A percentile compares a stretch with the other conserved stretches of the same genome.
Evolutionary conservation across 2,329 filamentous ascomycete species (phyloP).

Genomic region (Dichotomopilus funicola): DNA sequence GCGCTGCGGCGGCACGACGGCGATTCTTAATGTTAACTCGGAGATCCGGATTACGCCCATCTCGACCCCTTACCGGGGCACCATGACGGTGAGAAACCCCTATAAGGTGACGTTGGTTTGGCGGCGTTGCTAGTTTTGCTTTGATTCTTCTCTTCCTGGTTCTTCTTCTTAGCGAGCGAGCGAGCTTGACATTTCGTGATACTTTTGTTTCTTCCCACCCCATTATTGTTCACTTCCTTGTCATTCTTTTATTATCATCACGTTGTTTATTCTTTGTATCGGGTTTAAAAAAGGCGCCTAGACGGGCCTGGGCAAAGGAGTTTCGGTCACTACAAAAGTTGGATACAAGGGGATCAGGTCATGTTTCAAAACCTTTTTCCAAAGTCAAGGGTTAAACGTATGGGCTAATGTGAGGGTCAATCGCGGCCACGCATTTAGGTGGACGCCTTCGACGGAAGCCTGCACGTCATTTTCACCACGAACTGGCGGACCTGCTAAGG

Average conservation of each 20-base stretch:
- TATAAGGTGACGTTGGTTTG: slow-evolving; percentile 11
- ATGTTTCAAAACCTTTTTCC: background rate
- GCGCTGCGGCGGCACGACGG: slow-evolving; percentile 21
- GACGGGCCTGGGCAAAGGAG: background rate
- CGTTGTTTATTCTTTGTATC: no score
- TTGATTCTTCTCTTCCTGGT: background rate
- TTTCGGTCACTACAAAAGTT: background rate
- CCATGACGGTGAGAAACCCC: slow-evolving; percentile 25
- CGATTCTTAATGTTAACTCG: slow-evolving; percentile 27
- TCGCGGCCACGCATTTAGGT: slow-evolving; percentile 15
- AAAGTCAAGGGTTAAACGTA: slow-evolving; percentile 1
- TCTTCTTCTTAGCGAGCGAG: background rate
- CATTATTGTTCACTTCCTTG: no score
- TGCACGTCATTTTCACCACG: slow-evolving; percentile 24
- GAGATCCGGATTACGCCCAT: slow-evolving; percentile 26
- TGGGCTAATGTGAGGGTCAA: slow-evolving; percentile 14
- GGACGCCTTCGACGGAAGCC: slow-evolving; percentile 25
- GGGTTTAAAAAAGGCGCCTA: no score
- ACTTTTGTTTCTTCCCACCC: background rate
- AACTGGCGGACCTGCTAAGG: slow-evolving; percentile 18
- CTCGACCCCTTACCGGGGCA: slow-evolving; percentile 21
- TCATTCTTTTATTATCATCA: no score
- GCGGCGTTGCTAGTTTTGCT: slow-evolving; percentile 11
- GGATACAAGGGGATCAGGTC: background rate
- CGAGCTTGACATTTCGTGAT: background rate